Base-by-base conservation (phyloP, 805 yeast species). In the Lipomyces orientalis region DNA sequence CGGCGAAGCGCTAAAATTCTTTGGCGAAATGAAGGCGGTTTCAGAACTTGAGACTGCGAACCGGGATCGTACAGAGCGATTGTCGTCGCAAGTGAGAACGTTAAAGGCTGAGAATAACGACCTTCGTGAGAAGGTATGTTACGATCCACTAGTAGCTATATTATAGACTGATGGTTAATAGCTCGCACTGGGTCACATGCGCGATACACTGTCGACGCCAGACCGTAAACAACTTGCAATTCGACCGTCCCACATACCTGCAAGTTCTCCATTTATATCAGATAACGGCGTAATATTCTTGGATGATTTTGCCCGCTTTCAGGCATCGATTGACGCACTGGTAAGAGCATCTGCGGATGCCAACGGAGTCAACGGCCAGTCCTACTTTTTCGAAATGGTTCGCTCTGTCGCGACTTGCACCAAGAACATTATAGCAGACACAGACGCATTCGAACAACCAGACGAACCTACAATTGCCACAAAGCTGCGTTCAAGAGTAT, bases 21-120 rank as follows among this genome's bases (percentile, higher is more conserved):
- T 81, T 22, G 71, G 66, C 6, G 82, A 81, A 58, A 79, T 81
- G 82, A 74, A 80, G n/a, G 67, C 73, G 0, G 75, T 80, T 43
- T 76, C 81, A 7, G 73, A 73, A 56, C 69, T 67, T 60, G 73
- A 68, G 22, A 49, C 59, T 14, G 64, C 64, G 31, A 59, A 64
- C 5, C 33, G 66, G 58, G 68, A 70, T 5, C 61, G 73, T 5
- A 70, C 73, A 54, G 73, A 73, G 54, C 70, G 63, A 14, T 67
- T 73, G 31, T 64, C 69, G 33, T 57, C 65, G 14, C 72, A 77
- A 33, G 68, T 78, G 4, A 76, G 75, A 46, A 60, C 61, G 9
- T 71, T 79, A 25, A 74, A 79, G 64, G 65, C 73, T 2, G 82
- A 81, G 60, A 73, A 77, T 16, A 71, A 73, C 51, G 76, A 76